Evolutionary conservation across 2,329 filamentous ascomycete species (phyloP), one percentile per base, ranked within the genome.

Genomic region (Cercospora brassicicola): DNA sequence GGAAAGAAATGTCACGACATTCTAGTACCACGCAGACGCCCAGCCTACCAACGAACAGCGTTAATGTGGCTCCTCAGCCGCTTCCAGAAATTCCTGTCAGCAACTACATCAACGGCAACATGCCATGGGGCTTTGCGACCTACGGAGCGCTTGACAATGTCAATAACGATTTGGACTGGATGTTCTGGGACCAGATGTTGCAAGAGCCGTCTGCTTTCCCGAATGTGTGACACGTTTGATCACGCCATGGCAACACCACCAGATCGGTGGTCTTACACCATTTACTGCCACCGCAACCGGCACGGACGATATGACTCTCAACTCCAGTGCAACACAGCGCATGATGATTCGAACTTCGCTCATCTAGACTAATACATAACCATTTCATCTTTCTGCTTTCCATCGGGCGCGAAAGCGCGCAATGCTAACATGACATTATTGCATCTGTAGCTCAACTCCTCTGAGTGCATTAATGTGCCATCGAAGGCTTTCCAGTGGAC

Each of bases 181-280:
- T 66, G 57, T 69, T 69, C 31, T 71, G 70, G 70, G 67, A 71
- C 42, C 70, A 71, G 59, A 60, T 71, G 36, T 59, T 66, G 7
- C 33, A 65, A 28, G 67, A 69, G 31, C 64, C 67, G 26, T 53
- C 45, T 28, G 65, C 67, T 20, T 67, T 67, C 33, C 26, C 64
- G 15, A 60, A 42, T 55, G 31, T 57, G 4, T 65, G 26, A 65
- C 30, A 3, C 5, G 7, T 15, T 45, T 31, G 28, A 26, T 59
- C 55, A 59, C 30, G 55, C 55, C 30, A 36, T 59, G 55, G 30
- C n/a, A 23, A 20, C n/a, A 36, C 11, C n/a, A 28, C 30, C 10
- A 9, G 15, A 59, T 59, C 55, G n/a, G 28, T n/a, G 15, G n/a
- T 59, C 11, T 36, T 13, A 8, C 13, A 23, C 18, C 30, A 5